Evolutionary conservation across 176 grass and related monocot species (phyloP).

Genomic region (Eremochloa ophiuroides): DNA sequence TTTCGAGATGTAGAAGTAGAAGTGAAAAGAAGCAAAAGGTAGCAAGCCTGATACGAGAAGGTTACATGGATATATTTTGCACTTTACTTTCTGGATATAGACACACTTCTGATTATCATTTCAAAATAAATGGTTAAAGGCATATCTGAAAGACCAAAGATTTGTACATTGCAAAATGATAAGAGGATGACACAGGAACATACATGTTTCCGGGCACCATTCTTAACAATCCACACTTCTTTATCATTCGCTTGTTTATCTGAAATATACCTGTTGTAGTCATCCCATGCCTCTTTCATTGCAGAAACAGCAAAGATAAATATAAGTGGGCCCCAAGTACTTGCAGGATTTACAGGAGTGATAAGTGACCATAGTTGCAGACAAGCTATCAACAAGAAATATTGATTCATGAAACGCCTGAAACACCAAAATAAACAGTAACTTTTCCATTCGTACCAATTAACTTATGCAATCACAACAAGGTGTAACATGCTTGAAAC

Average conservation of each 20-base stretch:
- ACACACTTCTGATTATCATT: background rate
- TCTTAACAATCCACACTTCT: constrained; percentile 90
- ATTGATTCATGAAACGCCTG: constrained; percentile 99
- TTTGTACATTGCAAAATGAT: background rate
- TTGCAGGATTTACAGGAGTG: constrained; percentile 96
- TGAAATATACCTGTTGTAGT: constrained; percentile 92
- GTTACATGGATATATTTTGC: background rate
- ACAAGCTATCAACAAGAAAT: constrained; percentile 94
- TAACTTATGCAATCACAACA: background rate
- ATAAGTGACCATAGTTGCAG: constrained; percentile 94
- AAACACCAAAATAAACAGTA: constrained; percentile 40
- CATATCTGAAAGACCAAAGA: background rate
- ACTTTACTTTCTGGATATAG: background rate
- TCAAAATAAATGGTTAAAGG: background rate
- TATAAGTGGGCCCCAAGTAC: constrained; percentile 94
- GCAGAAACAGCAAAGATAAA: constrained; percentile 92
- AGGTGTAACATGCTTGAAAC: background rate
- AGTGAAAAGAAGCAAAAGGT: background rate
- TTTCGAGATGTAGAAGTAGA: background rate
- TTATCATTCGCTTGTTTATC: constrained; percentile 94
- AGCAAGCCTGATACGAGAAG: background rate
- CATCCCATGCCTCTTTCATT: constrained; percentile 98
- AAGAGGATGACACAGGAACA: constrained; percentile 9
- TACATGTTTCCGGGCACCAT: constrained; percentile 87
- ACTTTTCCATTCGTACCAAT: constrained; percentile 4